Percentiles rank a stretch among this genome's conserved stretches.
phyloP scores from a whole-genome alignment of 352 stramenopile species.

The Hyaloperonospora brassicae region DNA sequence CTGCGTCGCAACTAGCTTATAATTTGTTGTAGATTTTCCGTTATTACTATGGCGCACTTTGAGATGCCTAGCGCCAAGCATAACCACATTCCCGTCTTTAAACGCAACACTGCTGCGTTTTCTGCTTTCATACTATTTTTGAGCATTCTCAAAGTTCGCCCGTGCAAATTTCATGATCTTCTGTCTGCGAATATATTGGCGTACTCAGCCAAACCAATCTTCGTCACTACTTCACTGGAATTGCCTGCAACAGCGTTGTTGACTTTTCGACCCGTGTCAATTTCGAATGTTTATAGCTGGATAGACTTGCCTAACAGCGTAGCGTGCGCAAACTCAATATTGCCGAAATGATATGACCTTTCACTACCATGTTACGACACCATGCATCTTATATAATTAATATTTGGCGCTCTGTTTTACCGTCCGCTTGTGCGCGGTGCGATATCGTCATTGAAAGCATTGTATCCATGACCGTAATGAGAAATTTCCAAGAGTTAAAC shows the following conservation, averaged over 20 bases:
- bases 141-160: conserved; percentile 3
- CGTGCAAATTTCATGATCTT: conserved; percentile 7
- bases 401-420: conserved; percentile 14
- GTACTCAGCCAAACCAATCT: not conserved
- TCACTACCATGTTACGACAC: conserved; percentile 3
- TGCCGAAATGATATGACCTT: not conserved
- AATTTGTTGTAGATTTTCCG: no score
- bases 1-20: no score
- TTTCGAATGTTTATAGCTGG: not conserved
- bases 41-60: not conserved
- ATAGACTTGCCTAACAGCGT: not conserved
- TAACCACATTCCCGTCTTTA: conserved; percentile 5
- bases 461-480: not conserved
- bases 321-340: not conserved
- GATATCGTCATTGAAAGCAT: not conserved
- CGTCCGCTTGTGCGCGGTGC: conserved; percentile 7
- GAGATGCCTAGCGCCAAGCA: conserved; percentile 4
- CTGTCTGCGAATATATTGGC: not conserved
- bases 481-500: not conserved
- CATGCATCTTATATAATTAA: conserved; percentile 14
- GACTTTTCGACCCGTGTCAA: not conserved
- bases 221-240: no score
- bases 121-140: conserved; percentile 14
- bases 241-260: not conserved
- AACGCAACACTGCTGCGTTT: conserved; percentile 6